These are phyloP conservation scores for Citrus maxima DNA, from an alignment of 345 rosid species.

Conservation along the genomic window DNA sequence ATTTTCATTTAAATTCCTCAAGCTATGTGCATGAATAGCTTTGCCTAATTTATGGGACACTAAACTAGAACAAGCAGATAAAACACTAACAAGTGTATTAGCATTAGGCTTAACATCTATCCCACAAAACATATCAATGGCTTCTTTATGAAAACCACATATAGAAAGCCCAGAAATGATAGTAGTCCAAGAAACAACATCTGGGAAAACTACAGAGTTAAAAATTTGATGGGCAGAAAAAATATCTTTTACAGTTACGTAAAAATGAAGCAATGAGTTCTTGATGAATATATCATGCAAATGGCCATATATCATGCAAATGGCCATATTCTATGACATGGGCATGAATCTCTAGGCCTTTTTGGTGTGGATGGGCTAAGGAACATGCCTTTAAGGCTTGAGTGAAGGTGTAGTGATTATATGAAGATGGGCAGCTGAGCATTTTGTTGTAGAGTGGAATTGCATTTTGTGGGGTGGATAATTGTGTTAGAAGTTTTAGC, in stretches of 20 bases:
- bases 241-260: slow-evolving; percentile 9
- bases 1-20: slow-evolving; percentile 18
- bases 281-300: slow-evolving; percentile 18
- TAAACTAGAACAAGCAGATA: slow-evolving; percentile 16
- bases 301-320: too few species aligned
- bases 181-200: slow-evolving; percentile 32
- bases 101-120: slow-evolving; percentile 25
- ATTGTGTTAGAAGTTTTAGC: slow-evolving; percentile 16
- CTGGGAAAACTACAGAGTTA: slow-evolving; percentile 5
- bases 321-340: slow-evolving; percentile 19
- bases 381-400: slow-evolving; percentile 24
- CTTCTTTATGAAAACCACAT: slow-evolving; percentile 22
- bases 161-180: slow-evolving; percentile 20
- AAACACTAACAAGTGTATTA: slow-evolving; percentile 17
- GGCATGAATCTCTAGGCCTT: slow-evolving; percentile 24
- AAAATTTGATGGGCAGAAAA: slow-evolving; percentile 18
- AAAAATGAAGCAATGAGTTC: slow-evolving; percentile 29
- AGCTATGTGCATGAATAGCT: slow-evolving; percentile 19
- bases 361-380: slow-evolving; percentile 6
- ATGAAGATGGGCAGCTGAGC: slow-evolving; percentile 10
- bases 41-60: neutral
- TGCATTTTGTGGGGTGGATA: slow-evolving; percentile 20
- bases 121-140: slow-evolving; percentile 11
- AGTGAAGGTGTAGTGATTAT: slow-evolving; percentile 24
- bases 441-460: slow-evolving; percentile 22